Conservation (phyloP, 2,329 filamentous ascomycete species). For the Stachybotrys chartarum region DNA sequence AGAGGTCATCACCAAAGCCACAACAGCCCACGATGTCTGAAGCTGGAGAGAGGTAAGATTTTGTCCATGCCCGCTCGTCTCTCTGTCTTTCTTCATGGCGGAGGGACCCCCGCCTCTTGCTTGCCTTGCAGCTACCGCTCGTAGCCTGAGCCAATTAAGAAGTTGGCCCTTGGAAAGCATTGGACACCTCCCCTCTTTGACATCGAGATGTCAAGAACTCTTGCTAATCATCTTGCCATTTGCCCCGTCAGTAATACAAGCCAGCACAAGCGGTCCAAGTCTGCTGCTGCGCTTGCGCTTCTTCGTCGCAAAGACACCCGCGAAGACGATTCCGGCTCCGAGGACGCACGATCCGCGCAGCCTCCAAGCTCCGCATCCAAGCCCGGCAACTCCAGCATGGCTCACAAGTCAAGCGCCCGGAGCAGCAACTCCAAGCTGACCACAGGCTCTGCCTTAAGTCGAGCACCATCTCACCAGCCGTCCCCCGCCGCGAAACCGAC, state of each 20-base stretch:
- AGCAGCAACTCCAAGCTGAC: conserved; percentile 39
- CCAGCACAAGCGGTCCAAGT: conserved; percentile 48
- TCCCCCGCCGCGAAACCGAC: conserved; percentile 23
- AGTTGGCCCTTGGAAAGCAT: background rate
- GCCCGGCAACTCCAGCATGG: conserved; percentile 25
- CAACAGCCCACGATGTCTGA: background rate
- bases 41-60: background rate
- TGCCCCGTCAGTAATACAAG: conserved; percentile 4
- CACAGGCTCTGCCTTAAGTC: conserved; percentile 30
- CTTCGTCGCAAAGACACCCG: conserved; percentile 44
- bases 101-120: background rate
- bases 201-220: conserved; percentile 11
- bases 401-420: conserved; percentile 27
- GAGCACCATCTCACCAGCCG: conserved; percentile 28
- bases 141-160: background rate
- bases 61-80: background rate
- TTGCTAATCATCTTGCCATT: conserved; percentile 20
- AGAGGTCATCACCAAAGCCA: background rate
- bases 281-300: conserved; percentile 42
- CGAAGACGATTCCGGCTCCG: conserved; percentile 45
- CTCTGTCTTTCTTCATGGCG: background rate
- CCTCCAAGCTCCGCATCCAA: conserved; percentile 24
- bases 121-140: background rate
- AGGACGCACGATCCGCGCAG: conserved; percentile 38
- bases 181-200: conserved; percentile 2